Evolutionary conservation across 2,329 filamentous ascomycete species (phyloP).

Genomic region (Purpureocillium lavendulum): DNA sequence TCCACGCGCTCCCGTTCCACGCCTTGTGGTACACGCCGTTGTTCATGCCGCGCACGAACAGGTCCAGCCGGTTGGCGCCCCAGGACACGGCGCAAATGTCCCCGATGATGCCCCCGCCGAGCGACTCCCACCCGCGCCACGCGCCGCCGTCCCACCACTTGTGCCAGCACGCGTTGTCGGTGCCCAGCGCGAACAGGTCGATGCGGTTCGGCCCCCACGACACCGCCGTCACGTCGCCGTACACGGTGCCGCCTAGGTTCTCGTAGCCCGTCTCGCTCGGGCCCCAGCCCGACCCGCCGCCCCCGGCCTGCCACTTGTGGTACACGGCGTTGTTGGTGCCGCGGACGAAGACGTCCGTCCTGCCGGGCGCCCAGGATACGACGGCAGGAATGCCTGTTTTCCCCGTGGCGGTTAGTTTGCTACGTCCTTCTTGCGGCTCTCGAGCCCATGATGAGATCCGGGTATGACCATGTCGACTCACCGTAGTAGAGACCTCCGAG

Average conservation of each 20-base stretch:
- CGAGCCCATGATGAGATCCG: no score
- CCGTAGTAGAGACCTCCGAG: conserved; percentile 3
- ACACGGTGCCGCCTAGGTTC: conserved; percentile 8
- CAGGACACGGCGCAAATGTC: conserved; percentile 17
- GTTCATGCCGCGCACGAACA: conserved; percentile 19
- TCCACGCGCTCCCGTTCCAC: conserved; percentile 16
- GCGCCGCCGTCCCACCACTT: conserved; percentile 10
- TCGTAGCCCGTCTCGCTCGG: conserved; percentile 8
- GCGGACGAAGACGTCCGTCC: conserved; percentile 18
- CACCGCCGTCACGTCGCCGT: conserved; percentile 11
- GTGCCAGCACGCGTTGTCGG: conserved; percentile 14
- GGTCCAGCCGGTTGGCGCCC: conserved; percentile 15
- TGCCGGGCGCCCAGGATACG: conserved; percentile 15
- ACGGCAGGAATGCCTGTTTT: conserved; percentile 11
- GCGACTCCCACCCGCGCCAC: conserved; percentile 13
- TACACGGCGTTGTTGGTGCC: conserved; percentile 13
- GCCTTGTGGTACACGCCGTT: conserved; percentile 18
- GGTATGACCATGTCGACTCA: no score
- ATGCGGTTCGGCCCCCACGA: conserved; percentile 15
- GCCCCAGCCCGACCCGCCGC: not conserved
- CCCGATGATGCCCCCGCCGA: conserved; percentile 18
- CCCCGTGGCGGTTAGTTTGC: not conserved
- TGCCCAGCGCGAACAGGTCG: conserved; percentile 14
- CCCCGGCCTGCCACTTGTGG: conserved; percentile 5
- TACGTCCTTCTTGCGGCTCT: no score